These are phyloP conservation scores for Protomyces inundatus DNA, from an alignment of 1,139 yeast genomes.

Conservation along the genomic window DNA sequence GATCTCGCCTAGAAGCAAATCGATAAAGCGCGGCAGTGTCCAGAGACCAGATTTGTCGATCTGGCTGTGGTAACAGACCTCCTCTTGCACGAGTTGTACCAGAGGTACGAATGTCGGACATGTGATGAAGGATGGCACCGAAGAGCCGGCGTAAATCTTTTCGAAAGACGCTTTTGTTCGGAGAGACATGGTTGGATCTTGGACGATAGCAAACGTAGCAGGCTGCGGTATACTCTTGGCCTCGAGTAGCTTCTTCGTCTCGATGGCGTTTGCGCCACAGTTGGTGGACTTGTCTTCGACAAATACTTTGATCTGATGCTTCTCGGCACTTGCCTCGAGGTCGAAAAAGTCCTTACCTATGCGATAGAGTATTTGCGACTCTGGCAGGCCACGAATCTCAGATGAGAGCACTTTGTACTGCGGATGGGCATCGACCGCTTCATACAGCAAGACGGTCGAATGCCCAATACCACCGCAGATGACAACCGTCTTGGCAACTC, in stretches of 20 bases:
- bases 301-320: not conserved
- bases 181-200: conserved; percentile 22
- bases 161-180: conserved; percentile 19
- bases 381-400: not conserved
- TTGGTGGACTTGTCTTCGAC: conserved; percentile 16
- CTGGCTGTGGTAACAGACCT: not conserved
- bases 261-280: conserved; percentile 19
- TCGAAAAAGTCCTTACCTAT: conserved; percentile 3
- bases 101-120: conserved; percentile 17
- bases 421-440: conserved; percentile 2
- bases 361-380: not conserved
- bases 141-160: not conserved
- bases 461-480: conserved; percentile 21
- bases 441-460: conserved; percentile 10
- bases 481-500: conserved; percentile 12
- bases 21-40: conserved; percentile 4
- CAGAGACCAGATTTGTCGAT: not conserved
- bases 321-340: not conserved
- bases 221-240: not conserved
- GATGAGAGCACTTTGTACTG: not conserved
- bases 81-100: not conserved
- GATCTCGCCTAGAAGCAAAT: conserved; percentile 16
- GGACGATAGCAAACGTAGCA: conserved; percentile 3
- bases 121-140: not conserved
- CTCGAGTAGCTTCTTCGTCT: not conserved